These are phyloP conservation scores for Metschnikowia colocasiae DNA, from an alignment of 805 yeast genomes.

Conservation along the genomic window DNA sequence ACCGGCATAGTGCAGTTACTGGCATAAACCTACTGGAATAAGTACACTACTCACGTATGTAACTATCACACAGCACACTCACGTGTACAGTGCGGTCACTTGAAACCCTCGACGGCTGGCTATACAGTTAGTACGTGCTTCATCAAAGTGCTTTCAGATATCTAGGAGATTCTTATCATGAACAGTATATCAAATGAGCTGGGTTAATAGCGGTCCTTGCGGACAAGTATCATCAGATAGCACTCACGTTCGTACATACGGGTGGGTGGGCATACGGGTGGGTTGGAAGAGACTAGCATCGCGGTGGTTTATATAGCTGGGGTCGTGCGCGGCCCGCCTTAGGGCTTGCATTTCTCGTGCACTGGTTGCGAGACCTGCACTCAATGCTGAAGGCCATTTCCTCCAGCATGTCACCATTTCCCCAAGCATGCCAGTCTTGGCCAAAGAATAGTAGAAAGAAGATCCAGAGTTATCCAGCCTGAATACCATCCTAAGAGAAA, in stretches of 20 bases:
- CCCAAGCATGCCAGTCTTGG: no score
- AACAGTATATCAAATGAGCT: constrained; percentile 24
- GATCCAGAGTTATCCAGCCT: no score
- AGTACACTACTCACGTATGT: no score
- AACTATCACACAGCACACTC: no score
- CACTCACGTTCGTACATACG: constrained; percentile 17
- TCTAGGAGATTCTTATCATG: constrained; percentile 21
- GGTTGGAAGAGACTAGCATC: neutral
- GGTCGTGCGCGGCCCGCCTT: constrained; percentile 8
- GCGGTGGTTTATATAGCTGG: constrained; percentile 1
- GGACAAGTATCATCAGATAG: constrained; percentile 22
- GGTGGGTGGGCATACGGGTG: neutral
- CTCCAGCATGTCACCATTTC: no score
- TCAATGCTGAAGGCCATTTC: no score
- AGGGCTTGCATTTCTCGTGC: neutral
- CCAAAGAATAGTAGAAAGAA: no score
- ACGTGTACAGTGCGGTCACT: neutral
- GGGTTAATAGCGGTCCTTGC: constrained; percentile 21
- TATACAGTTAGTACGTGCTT: neutral
- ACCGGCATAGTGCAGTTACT: no score
- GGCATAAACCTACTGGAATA: no score
- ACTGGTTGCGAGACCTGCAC: neutral
- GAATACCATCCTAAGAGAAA: no score
- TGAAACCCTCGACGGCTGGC: no score
- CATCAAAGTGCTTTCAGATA: constrained; percentile 16